Conservation (phyloP, 257 asterid species). For the Fraxinus quadrangulata region DNA sequence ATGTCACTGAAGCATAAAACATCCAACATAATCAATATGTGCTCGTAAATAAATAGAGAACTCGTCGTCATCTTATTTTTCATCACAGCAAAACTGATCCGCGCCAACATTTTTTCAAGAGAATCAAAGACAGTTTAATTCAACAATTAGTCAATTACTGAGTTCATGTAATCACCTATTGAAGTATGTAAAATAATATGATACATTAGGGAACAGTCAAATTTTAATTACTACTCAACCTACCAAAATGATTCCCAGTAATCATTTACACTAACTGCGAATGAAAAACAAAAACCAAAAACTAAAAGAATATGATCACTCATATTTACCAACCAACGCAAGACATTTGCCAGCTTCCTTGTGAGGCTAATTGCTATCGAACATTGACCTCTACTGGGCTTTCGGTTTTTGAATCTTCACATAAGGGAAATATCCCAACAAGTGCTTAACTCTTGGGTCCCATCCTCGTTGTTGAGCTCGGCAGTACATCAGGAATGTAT, state of each 20-base stretch:
- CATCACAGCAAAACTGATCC: not conserved
- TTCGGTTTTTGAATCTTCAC: conserved; percentile 84
- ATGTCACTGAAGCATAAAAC: not conserved
- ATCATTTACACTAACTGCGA: conserved; percentile 28
- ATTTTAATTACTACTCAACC: conserved; percentile 47
- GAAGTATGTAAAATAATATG: conserved; percentile 35
- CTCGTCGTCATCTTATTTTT: not conserved
- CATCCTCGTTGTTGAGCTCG: conserved; percentile 93
- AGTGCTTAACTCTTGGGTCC: conserved; percentile 71
- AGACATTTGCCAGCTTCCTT: conserved; percentile 22
- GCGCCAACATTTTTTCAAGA: not conserved
- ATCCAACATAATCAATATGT: not conserved
- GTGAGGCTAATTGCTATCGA: conserved; percentile 7
- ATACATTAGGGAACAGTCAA: conserved; percentile 52
- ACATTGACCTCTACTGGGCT: conserved; percentile 54
- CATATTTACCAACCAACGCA: conserved; percentile 33
- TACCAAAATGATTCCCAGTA: conserved; percentile 47
- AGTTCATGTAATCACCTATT: conserved; percentile 38
- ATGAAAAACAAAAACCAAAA: conserved; percentile 13
- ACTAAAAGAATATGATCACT: conserved; percentile 34
- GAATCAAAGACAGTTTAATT: conserved; percentile 17
- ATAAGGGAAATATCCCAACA: conserved; percentile 64
- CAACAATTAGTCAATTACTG: conserved; percentile 7
- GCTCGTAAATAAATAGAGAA: not conserved
- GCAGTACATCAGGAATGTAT: conserved; percentile 86